Conservation (phyloP, 192 early-diverging fungal genomes). For the Linnemannia hyalina region DNA sequence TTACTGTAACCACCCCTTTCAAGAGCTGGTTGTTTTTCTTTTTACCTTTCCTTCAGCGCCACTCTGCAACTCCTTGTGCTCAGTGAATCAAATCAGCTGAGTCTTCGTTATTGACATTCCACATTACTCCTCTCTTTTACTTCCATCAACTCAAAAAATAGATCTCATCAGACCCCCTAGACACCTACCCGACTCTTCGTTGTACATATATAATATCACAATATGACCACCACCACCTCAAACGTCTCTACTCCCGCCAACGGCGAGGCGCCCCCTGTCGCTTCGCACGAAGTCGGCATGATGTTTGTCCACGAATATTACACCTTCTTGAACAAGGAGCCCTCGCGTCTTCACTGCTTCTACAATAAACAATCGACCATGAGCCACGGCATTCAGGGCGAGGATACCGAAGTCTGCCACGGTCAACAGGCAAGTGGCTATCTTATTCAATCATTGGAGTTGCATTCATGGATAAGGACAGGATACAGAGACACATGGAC, state of each 20-base stretch:
- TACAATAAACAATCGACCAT: slow-evolving; percentile 89
- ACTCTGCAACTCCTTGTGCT: neutral
- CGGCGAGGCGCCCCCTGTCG: slow-evolving; percentile 43
- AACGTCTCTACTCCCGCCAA: slow-evolving; percentile 29
- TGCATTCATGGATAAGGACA: neutral
- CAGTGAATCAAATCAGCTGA: neutral
- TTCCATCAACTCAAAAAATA: neutral
- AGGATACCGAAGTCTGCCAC: slow-evolving; percentile 69
- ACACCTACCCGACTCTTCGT: neutral
- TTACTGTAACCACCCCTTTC: too few species aligned
- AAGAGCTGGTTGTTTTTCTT: neutral
- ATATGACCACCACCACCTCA: slow-evolving; percentile 47
- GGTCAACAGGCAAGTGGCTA: slow-evolving; percentile 76
- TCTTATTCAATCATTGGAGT: neutral
- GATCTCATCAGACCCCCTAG: slow-evolving; percentile 2
- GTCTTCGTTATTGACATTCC: slow-evolving; percentile 26
- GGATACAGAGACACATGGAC: neutral
- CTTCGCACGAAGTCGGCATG: slow-evolving; percentile 85
- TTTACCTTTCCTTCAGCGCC: neutral
- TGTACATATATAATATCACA: slow-evolving; percentile 39
- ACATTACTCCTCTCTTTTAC: neutral
- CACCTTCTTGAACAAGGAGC: slow-evolving; percentile 90
- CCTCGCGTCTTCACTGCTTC: slow-evolving; percentile 84
- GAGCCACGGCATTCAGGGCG: slow-evolving; percentile 88
- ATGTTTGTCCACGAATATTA: slow-evolving; percentile 97